Conservation (phyloP, 2,329 filamentous ascomycete species). For the Leptosphaerulina australis region DNA sequence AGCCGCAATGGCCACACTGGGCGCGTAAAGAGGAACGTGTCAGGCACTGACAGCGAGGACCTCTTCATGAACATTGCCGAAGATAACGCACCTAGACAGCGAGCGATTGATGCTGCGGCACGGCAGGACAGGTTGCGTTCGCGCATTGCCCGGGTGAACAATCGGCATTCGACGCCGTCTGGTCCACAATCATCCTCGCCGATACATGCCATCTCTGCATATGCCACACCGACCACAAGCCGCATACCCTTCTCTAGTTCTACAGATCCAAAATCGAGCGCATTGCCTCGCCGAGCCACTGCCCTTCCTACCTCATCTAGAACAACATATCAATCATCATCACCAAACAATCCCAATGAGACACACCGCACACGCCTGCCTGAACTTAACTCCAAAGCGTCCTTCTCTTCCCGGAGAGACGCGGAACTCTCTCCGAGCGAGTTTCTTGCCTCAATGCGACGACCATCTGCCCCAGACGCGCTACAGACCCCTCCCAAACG, state of each 20-base stretch:
- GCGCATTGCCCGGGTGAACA: conserved; percentile 46
- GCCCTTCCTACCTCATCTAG: conserved; percentile 40
- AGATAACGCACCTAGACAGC: conserved; percentile 40
- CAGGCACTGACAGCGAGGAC: conserved; percentile 41
- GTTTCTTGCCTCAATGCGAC: conserved; percentile 42
- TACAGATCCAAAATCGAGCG: conserved; percentile 34
- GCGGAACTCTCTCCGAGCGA: conserved; percentile 43
- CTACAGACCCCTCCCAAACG: conserved; percentile 42
- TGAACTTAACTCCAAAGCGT: conserved; percentile 40
- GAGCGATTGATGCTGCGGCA: conserved; percentile 32
- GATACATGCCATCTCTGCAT: conserved; percentile 27
- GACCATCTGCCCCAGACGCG: conserved; percentile 43
- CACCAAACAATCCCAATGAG: conserved; percentile 33
- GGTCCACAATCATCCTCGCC: conserved; percentile 36
- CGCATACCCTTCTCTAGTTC: conserved; percentile 32
- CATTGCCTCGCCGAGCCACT: conserved; percentile 40
- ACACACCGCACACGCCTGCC: conserved; percentile 33
- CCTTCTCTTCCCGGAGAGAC: conserved; percentile 37
- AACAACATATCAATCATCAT: conserved; percentile 35
- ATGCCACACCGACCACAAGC: conserved; percentile 35
- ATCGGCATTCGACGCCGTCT: conserved; percentile 45
- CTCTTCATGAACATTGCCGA: conserved; percentile 52
- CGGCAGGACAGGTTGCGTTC: conserved; percentile 40
- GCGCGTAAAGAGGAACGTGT: conserved; percentile 18
- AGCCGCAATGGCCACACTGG: conserved; percentile 27